Evolutionary conservation across 805 yeast species (phyloP), one percentile per base, ranked within the genome.

Genomic region (Candida corydali): DNA sequence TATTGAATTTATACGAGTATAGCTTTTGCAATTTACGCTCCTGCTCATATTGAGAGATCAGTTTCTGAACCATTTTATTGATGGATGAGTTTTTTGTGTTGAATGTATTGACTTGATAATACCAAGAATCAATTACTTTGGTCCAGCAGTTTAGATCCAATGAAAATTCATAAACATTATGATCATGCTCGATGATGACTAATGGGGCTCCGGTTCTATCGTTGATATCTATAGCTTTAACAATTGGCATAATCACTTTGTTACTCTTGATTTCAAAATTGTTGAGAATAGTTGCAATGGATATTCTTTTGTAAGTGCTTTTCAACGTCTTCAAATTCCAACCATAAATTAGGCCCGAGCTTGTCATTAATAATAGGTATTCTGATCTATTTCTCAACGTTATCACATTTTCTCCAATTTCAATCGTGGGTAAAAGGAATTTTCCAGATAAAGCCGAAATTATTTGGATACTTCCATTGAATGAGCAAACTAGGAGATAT

Each of bases 401-500:
- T 0, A 70, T 55, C 0, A 76, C 55, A 34, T 67, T 66, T 10
- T 57, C 57, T 0, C 84, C 84, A 3, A 80, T 37, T 47, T 78
- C 82, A 8, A 78, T 50, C 8, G 67, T 54, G 2, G 84, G 80
- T 32, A 63, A 50, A 1, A 69, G 42, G 19, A 61, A 60, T 17
- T 70, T 50, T 0, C 85, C 85, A 5, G 68, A 45, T 5, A 57
- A 54, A 0, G 73, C 62, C 1, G 72, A 55, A 6, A 71, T 46
- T 0, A 77, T 44, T 41, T 73, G 69, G 10, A 81, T 46, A 0
- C 76, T 56, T 0, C 88, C 88, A 20, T 70, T 63, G 32, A 79
- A 80, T 0, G 86, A 77, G 0, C 81, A 67, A 16, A 78, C 51
- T 8, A 73, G 72, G 65, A 80, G 73, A 47, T 63, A 78, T 11